These are phyloP conservation scores for Lanmaoa pseudosensibilis DNA, from an alignment of 768 basidiomycete genomes.

Conservation along the genomic window DNA sequence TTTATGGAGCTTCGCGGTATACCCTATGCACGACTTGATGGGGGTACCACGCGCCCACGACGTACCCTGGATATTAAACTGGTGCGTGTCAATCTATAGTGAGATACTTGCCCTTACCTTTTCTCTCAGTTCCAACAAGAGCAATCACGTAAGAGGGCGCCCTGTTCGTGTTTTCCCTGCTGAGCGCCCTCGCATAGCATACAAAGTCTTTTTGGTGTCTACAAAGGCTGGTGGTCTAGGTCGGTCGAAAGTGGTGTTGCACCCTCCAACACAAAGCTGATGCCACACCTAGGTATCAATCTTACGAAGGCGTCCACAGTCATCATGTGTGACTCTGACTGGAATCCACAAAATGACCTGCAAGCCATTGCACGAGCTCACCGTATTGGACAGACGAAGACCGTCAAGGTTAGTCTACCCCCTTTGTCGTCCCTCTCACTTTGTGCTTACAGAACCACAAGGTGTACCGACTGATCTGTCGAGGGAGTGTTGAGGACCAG, in stretches of 20 bases:
- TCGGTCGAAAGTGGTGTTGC: slow-evolving; percentile 20
- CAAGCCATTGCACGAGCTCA: slow-evolving; percentile 87
- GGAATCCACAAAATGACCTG: slow-evolving; percentile 77
- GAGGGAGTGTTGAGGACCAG: slow-evolving; percentile 73
- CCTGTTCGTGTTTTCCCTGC: neutral
- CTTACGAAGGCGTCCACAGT: slow-evolving; percentile 79
- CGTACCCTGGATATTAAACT: slow-evolving; percentile 58
- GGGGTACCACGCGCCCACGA: slow-evolving; percentile 50
- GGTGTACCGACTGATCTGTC: slow-evolving; percentile 71
- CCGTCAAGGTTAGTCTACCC: slow-evolving; percentile 49
- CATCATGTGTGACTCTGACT: slow-evolving; percentile 74
- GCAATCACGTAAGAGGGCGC: slow-evolving; percentile 45
- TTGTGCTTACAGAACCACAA: slow-evolving; percentile 19
- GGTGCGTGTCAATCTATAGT: slow-evolving; percentile 31
- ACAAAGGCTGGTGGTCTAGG: slow-evolving; percentile 74
- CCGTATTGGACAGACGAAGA: slow-evolving; percentile 74
- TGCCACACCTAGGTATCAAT: slow-evolving; percentile 60
- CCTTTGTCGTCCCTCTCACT: neutral
- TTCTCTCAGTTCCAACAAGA: slow-evolving; percentile 54
- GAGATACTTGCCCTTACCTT: neutral
- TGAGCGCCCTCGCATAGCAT: slow-evolving; percentile 38
- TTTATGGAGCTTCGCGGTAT: slow-evolving; percentile 60
- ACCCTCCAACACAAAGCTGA: slow-evolving; percentile 15
- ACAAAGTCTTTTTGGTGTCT: slow-evolving; percentile 68
- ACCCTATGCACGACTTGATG: slow-evolving; percentile 62